These are phyloP conservation scores for Phytopythium montanum DNA, from an alignment of 352 stramenopile genomes.

Conservation along the genomic window DNA sequence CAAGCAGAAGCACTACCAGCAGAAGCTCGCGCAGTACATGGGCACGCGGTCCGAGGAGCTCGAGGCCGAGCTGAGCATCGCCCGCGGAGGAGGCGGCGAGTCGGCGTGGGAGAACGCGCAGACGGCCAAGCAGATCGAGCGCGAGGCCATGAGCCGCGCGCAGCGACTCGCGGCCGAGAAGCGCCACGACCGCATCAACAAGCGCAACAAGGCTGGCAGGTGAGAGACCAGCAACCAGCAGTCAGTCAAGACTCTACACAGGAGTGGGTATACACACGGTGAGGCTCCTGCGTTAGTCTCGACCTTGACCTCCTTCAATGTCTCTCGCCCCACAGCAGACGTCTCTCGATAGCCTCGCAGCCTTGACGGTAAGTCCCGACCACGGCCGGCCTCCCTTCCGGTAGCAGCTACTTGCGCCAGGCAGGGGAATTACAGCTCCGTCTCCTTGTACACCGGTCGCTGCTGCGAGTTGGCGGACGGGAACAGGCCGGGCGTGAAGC, in stretches of 20 bases:
- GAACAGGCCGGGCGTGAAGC: conserved; percentile 27
- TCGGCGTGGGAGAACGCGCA: conserved; percentile 26
- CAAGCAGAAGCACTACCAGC: conserved; percentile 61
- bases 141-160: conserved; percentile 57
- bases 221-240: conserved; percentile 7
- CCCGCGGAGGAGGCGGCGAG: conserved; percentile 25
- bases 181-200: conserved; percentile 77
- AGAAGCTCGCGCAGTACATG: conserved; percentile 80
- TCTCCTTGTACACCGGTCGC: conserved; percentile 57
- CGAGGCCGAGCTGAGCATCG: conserved; percentile 71
- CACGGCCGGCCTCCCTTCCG: not conserved
- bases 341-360: not conserved
- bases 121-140: conserved; percentile 55
- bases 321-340: not conserved
- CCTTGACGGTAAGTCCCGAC: not conserved
- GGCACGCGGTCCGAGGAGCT: conserved; percentile 52
- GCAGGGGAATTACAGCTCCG: conserved; percentile 52
- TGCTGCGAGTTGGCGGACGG: conserved; percentile 32
- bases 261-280: not conserved
- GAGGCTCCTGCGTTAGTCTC: not conserved
- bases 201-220: conserved; percentile 47
- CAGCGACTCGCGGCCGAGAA: conserved; percentile 70
- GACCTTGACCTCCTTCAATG: not conserved
- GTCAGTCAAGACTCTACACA: not conserved
- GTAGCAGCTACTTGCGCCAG: not conserved